These are phyloP conservation scores for Chlorella vulgaris DNA, from an alignment of 139 green algal species.

Conservation along the genomic window DNA sequence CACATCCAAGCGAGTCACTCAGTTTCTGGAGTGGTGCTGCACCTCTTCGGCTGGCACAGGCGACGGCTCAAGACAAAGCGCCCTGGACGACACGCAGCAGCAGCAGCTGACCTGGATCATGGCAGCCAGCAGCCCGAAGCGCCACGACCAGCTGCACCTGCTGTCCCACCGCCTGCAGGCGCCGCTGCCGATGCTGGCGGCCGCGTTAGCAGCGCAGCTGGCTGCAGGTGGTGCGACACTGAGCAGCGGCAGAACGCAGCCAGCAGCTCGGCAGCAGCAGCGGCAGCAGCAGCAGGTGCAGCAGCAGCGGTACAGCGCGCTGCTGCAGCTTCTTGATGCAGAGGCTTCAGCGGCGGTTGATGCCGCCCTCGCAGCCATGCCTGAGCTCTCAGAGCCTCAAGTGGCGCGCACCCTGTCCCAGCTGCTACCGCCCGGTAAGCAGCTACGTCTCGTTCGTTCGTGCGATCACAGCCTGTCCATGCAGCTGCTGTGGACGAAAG, in stretches of 20 bases:
- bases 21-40: slow-evolving; percentile 82
- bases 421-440: slow-evolving; percentile 40
- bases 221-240: background rate
- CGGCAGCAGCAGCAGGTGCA: slow-evolving; percentile 1
- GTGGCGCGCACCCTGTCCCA: slow-evolving; percentile 64
- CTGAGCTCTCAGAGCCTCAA: slow-evolving; percentile 65
- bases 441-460: too few species aligned
- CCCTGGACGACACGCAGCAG: background rate
- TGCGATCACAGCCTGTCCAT: too few species aligned
- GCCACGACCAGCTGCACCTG: slow-evolving; percentile 82
- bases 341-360: slow-evolving; percentile 48
- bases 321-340: slow-evolving; percentile 54
- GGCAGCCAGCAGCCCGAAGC: slow-evolving; percentile 42
- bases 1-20: slow-evolving; percentile 84
- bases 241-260: background rate
- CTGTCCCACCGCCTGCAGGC: slow-evolving; percentile 67
- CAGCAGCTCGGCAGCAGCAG: background rate
- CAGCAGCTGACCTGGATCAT: slow-evolving; percentile 51
- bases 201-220: background rate
- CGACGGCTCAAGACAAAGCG: background rate
- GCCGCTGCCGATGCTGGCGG: slow-evolving; percentile 45
- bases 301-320: slow-evolving; percentile 34
- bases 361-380: slow-evolving; percentile 36
- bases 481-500: background rate
- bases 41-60: background rate